Evolutionary conservation across 1,284 basidiomycete species (phyloP), one percentile per base, ranked within the genome.

Genomic region (Wolfiporia cocos): DNA sequence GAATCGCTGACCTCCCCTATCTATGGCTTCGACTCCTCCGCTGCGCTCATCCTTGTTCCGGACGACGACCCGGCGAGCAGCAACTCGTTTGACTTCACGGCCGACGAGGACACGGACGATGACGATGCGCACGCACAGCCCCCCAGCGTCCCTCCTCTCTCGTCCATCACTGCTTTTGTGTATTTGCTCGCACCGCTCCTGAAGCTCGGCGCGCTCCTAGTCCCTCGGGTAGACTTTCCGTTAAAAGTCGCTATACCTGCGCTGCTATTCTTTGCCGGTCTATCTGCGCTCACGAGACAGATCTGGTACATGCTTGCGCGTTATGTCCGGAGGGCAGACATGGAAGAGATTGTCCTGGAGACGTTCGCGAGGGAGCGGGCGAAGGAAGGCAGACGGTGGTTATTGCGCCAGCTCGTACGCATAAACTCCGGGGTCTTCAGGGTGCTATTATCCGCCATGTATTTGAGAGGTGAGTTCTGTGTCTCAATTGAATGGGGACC

Each of bases 291-390:
- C 47, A 69, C 77, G 28, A 68, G 80, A 33, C 82, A 85, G 51
- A 65, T 87, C 37, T 83, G 80, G 77, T 85, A 82, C 61, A 74
- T 86, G 68, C 71, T 87, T 11, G 74, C 78, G 34, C 71, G 79
- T 29, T 83, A 87, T 56, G 65, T 82, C 35, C 73, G 75, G 49
- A 72, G 76, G 56, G 68, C 71, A 23, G 77, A 83, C 45, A 55
- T 80, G 31, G 78, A 82, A 55, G 81, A 83, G 45, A 67, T 86
- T 22, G 56, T 86, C 37, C 53, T 78, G 12, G 72, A 81, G 52
- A 67, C 75, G 2, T 75, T 86, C 53, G 74, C 78, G n/a, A 67
- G 70, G 42, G 71, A 73, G 24, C 63, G 69, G 52, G 69, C 69
- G 14, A 75, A 69, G 56, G 72, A 73, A 52, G 55, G 57, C 19